These are phyloP conservation scores for Eucalyptus sp. DNA, from an alignment of 345 rosid genomes.

Conservation along the genomic window DNA sequence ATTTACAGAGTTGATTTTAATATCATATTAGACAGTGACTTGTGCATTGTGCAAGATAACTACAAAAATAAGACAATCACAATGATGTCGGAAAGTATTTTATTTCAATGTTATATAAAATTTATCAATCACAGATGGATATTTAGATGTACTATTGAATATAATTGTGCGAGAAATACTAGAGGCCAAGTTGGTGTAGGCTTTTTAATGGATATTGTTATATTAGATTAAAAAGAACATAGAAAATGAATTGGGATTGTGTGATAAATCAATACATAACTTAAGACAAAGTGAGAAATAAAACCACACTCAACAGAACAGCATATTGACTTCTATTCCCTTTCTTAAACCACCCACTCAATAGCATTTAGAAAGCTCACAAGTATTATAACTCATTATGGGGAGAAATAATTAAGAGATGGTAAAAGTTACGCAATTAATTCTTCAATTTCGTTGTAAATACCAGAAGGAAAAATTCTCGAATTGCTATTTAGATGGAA, in stretches of 20 bases:
- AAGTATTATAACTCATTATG: background rate
- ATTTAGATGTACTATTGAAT: background rate
- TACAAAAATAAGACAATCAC: background rate
- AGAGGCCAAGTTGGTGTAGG: background rate
- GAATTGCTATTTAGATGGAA: background rate
- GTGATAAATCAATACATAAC: background rate
- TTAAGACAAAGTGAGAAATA: background rate
- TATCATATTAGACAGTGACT: background rate
- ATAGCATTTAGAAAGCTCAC: background rate
- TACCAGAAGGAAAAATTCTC: background rate
- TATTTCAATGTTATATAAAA: background rate
- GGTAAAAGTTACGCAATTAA: accelerated
- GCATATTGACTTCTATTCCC: background rate
- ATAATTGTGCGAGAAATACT: background rate
- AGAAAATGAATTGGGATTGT: background rate
- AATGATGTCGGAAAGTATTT: background rate
- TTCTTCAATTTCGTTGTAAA: background rate
- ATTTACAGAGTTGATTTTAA: background rate
- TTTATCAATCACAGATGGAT: background rate
- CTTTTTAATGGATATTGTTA: background rate
- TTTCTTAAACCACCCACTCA: background rate
- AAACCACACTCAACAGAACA: background rate
- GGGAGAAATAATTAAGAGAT: background rate
- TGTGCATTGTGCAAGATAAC: background rate
- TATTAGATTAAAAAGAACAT: background rate